These are phyloP conservation scores for Solanum infundibuliforme DNA, from an alignment of 257 asterid species.

Conservation along the genomic window DNA sequence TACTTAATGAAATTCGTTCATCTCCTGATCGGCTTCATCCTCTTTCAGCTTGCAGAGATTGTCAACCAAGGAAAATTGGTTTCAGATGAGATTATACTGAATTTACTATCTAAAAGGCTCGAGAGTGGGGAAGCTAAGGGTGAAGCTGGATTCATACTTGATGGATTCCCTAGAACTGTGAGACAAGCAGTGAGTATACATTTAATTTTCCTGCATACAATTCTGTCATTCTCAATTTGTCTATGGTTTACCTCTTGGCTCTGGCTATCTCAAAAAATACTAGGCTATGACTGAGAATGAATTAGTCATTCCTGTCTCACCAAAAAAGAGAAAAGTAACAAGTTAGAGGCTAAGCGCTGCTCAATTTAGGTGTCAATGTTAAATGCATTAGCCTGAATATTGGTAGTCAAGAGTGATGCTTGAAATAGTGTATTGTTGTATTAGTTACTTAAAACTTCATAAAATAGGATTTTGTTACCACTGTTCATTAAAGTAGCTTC, in stretches of 20 bases:
- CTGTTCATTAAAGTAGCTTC: not conserved
- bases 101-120: constrained; percentile 80
- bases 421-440: not conserved
- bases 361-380: not conserved
- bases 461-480: not conserved
- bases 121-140: constrained; percentile 77
- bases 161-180: constrained; percentile 92
- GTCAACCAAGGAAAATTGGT: constrained; percentile 97
- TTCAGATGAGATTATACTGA: constrained; percentile 82
- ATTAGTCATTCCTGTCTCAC: not conserved
- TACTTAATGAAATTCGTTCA: not conserved
- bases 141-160: constrained; percentile 87
- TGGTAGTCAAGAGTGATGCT: not conserved
- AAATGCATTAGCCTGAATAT: not conserved
- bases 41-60: constrained; percentile 64
- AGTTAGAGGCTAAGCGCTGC: not conserved
- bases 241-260: not conserved
- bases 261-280: not conserved
- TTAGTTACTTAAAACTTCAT: not conserved
- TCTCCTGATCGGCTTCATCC: not conserved
- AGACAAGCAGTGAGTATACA: constrained; percentile 79
- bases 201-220: not conserved
- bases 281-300: not conserved
- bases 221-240: not conserved
- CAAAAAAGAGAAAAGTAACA: not conserved